Percentiles rank a stretch among this genome's conserved stretches.
These are phyloP conservation scores for Mycena vulgaris DNA, from an alignment of 768 basidiomycete genomes.

Conservation along the genomic window DNA sequence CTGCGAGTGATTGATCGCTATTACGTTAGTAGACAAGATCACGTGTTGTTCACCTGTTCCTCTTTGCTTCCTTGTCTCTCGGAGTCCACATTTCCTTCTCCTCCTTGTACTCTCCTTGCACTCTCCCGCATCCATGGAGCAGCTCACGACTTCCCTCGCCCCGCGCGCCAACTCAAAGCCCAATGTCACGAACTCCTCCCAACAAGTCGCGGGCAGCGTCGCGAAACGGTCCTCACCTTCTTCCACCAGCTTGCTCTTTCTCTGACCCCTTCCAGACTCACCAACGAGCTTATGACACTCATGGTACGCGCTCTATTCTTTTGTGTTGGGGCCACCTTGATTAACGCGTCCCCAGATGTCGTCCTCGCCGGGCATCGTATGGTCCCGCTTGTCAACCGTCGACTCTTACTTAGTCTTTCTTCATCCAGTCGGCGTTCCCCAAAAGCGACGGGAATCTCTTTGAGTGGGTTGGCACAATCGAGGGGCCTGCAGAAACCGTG, in stretches of 20 bases:
- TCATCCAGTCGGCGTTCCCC: constrained; percentile 92
- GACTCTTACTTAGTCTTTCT: constrained; percentile 13
- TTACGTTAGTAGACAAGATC: too few relatives aligned
- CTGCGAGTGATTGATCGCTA: too few relatives aligned
- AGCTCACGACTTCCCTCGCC: constrained; percentile 77
- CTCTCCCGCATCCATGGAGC: constrained; percentile 64
- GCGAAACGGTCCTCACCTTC: constrained; percentile 77
- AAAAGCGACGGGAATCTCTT: constrained; percentile 90
- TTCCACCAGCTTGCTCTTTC: constrained; percentile 19
- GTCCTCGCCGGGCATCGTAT: constrained; percentile 88
- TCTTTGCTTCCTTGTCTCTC: too few relatives aligned
- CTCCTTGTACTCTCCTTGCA: constrained; percentile 2
- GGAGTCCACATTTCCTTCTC: background rate
- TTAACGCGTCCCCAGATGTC: constrained; percentile 73
- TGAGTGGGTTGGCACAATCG: constrained; percentile 92
- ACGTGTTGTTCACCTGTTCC: background rate
- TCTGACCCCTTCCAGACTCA: constrained; percentile 63
- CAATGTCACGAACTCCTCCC: constrained; percentile 63
- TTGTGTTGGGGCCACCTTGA: background rate
- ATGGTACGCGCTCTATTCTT: constrained; percentile 69
- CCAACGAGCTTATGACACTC: constrained; percentile 89
- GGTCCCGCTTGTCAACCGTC: constrained; percentile 40
- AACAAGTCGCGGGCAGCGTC: constrained; percentile 81
- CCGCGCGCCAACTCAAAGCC: constrained; percentile 73
- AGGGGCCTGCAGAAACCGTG: constrained; percentile 85